Base-by-base conservation (phyloP, 1,284 basidiomycete genomes). In the Sporisorium graminicola region DNA sequence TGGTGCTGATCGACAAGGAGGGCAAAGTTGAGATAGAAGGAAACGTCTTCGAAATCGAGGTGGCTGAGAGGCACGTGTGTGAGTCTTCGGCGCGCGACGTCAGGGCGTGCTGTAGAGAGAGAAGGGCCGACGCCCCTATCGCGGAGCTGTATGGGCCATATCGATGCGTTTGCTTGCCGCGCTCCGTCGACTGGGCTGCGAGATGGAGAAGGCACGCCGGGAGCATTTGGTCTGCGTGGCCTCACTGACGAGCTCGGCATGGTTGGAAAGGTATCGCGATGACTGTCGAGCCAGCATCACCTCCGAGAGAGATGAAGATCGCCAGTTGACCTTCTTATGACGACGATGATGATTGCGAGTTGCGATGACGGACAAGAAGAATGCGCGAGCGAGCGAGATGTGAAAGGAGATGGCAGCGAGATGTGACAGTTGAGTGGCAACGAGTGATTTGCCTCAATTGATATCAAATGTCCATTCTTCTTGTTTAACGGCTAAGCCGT, bases 21-120 rank as follows among this genome's bases (percentile, higher is more conserved):
- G 24, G 43, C 54, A 26, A 76, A 70, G 50, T 77, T 33, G 59
- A 69, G 44, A 24, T 42, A 73, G 58, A 46, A 66, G 6, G 74
- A 73, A 12, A 73, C 69, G 26, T 77, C 70, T 35, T 77, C 74
- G 29, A 77, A 77, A 24, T 77, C 70, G 42, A 77, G 50, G 3
- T 56, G 55, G 1, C 53, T n/a, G n/a, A 77, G 14, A 0, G 55
- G 56, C 1, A 73, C 63, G 16, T 63, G 60, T 1, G 33, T n/a
- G 18, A 49, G 26, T 7, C 54, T 46, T 26, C 59, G 57, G 26
- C 46, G 50, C 9, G 37, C 22, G 20, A 18, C 20, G 5, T 31
- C 7, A 3, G 54, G 4, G 0, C 35, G 5, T 26, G 50, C 6
- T 18, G 49, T 3, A 7, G 47, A 27, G 13, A 35, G 35, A 5